phyloP scores from a whole-genome alignment of 371 early-diverging fungal genomes.

The Mortierella sp. region DNA sequence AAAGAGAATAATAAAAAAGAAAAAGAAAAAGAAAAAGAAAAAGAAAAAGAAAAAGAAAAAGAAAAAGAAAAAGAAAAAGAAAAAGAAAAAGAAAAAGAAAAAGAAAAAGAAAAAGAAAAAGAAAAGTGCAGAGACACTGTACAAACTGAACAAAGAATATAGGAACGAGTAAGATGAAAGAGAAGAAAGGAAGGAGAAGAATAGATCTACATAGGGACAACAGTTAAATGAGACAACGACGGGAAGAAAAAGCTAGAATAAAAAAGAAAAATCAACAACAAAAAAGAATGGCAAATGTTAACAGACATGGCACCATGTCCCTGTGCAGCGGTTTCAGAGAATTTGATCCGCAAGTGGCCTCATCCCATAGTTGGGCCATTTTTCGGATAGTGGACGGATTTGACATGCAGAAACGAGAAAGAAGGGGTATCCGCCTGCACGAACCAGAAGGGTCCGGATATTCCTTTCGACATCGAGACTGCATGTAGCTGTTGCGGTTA shows the following conservation, averaged over 20 bases:
- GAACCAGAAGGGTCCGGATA: no score
- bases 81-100: neutral
- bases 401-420: no score
- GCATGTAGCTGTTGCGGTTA: neutral
- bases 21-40: neutral
- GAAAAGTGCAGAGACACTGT: no score
- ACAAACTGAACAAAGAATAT: neutral
- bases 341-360: no score
- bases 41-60: conserved; percentile 1
- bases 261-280: conserved; percentile 7
- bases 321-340: no score
- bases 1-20: neutral
- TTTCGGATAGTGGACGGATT: no score
- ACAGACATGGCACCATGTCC: neutral
- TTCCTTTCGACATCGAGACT: no score
- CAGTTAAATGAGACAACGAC: neutral
- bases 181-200: neutral
- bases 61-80: neutral
- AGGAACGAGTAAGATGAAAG: neutral
- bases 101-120: neutral
- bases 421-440: no score
- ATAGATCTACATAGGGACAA: neutral
- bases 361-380: no score
- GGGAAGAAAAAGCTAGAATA: neutral
- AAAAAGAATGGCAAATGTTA: neutral